A percentile compares a stretch with the other conserved stretches of the same genome.
Conservation (phyloP, 2,329 filamentous ascomycete species). For the Daldinia sp. region DNA sequence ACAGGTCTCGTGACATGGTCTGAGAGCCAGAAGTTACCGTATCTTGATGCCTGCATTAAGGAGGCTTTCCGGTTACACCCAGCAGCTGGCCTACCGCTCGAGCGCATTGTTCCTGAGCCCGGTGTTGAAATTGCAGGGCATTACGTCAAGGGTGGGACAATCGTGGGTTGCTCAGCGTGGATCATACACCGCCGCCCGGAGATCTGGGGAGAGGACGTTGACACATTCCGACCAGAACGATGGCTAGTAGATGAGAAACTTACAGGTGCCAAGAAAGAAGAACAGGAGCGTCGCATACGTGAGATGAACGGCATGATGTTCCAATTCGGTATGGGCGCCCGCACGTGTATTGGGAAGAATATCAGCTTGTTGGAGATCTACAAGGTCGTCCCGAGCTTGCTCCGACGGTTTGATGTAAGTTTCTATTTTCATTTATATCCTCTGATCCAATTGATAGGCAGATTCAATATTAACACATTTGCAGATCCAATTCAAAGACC, state of each 20-base stretch:
- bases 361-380: slow-evolving; percentile 73
- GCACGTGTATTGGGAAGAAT: slow-evolving; percentile 78
- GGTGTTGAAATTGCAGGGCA: slow-evolving; percentile 73
- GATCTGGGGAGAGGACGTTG: slow-evolving; percentile 76
- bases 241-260: slow-evolving; percentile 65
- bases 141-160: slow-evolving; percentile 75
- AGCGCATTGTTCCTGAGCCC: slow-evolving; percentile 75
- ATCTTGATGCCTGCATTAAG: slow-evolving; percentile 82
- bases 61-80: slow-evolving; percentile 83
- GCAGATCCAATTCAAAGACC: slow-evolving; percentile 67
- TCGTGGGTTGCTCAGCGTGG: slow-evolving; percentile 81
- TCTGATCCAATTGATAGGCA: background rate
- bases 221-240: slow-evolving; percentile 75
- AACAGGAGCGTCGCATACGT: slow-evolving; percentile 66
- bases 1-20: slow-evolving; percentile 75
- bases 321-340: slow-evolving; percentile 77
- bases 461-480: slow-evolving; percentile 10
- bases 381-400: slow-evolving; percentile 70
- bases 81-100: slow-evolving; percentile 77
- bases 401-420: slow-evolving; percentile 72
- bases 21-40: slow-evolving; percentile 76
- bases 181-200: slow-evolving; percentile 76
- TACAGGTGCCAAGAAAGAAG: slow-evolving; percentile 47
- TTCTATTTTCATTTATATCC: background rate
- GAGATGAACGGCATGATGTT: slow-evolving; percentile 78